Base-by-base conservation (phyloP, 371 early-diverging fungal species). In the Lichtheimia hyalospora region DNA sequence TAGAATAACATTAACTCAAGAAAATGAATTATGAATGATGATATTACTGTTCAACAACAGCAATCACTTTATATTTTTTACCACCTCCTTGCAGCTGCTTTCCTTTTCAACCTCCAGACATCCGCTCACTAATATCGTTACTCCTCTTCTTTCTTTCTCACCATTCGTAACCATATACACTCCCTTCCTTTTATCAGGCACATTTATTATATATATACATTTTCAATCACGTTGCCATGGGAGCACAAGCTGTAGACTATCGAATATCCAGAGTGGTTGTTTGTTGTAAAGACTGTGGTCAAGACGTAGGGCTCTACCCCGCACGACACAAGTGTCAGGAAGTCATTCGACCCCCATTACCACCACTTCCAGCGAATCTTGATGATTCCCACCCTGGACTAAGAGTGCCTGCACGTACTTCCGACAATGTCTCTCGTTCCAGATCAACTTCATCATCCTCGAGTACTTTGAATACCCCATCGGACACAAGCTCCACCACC, bases 251-350 rank as follows among this genome's bases (percentile, higher is more conserved):
- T 18, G 74, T 81, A 3, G 89, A 89, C 66, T 89, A 89, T 62
- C 70, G 89, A 62, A 76, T 89, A 40, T 89, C 89, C 15, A 75
- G 77, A 43, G 64, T 89, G 14, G 83, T 77, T 20, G 79, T 89
- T 10, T 68, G 84, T 42, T 89, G 89, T 67, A 84, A 81, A 66
- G 89, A 89, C 57, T 89, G 89, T 69, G 79, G 81, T 12, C 78
- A 84, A 49, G 89, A 89, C 59, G 89, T 89, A 20, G 89, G 89
- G 1, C 56, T 80, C 10, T 89, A 87, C 54, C 89, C 89, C 13
- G 86, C 86, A 23, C 70, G 83, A 44, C 89, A 89, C 64, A 82
- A 82, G 53, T 89, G 89, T 63, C 71, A 68, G 15, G 64, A 71
- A 1, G 64, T 76, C 0, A 69, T 68, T 54, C 67, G 79, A 55